Base-by-base conservation (phyloP, 257 asterid genomes). In the Solanum piurae region DNA sequence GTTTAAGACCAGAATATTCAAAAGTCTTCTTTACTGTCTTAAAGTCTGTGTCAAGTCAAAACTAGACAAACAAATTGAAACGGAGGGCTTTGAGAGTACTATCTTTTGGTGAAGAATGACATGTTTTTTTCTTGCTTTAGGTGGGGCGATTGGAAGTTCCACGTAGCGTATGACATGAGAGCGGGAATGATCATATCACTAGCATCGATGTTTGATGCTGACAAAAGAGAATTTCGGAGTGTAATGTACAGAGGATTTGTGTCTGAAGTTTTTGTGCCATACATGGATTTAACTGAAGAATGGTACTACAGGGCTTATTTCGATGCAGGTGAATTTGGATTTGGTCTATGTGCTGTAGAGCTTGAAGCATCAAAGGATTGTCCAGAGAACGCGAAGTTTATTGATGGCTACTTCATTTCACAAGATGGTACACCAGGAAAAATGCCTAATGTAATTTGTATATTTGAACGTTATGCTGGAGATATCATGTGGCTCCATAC, bases 401-500 rank as follows among this genome's bases (percentile, higher is more conserved):
- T 92, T 88, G 98, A 96, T 86, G 98, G 93, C 12, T 90, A 91
- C 89, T 86, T 73, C 89, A 72, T 89, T 10, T 34, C 83, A 10
- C 89, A 85, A 11, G 93, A 93, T 76, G 98, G 99, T 14, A 88
- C 91, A 20, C 92, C 97, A 1, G 90, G 16, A 7, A 72, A 36
- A 42, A 86, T 60, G 33, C 68, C 92, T 0, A 93, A 93, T 20
- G 93, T 86, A 16, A 75, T 93, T 55, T 96, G 96, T 85, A 37
- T 96, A 23, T 96, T 96, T 9, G 95, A 95, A 87, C 91, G 91
- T 49, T 49, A 49, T 49, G 92, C 93, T 23, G 98, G 98, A 83
- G 91, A 94, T 86, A 31, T 94, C 12, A 87, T 92, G 90, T 95
- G 97, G 98, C 94, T 96, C 75, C 99, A 96, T 44, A 94, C 98